These are phyloP conservation scores for Penicillium sp. DNA, from an alignment of 2,329 filamentous ascomycete genomes.

Conservation along the genomic window DNA sequence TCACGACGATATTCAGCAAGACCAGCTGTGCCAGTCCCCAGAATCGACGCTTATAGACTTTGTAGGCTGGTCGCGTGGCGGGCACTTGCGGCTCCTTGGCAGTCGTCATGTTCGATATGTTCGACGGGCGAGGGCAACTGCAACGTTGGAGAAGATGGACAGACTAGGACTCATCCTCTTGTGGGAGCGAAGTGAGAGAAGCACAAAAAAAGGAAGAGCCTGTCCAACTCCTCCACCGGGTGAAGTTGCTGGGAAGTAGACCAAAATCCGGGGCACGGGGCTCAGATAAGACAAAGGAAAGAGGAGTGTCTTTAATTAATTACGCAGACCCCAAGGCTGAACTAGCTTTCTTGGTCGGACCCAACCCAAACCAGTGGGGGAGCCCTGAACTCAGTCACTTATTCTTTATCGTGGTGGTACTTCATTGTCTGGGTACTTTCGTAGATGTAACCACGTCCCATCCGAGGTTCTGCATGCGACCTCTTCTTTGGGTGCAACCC, in stretches of 20 bases:
- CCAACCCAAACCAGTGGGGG: too few species aligned
- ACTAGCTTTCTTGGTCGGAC: too few species aligned
- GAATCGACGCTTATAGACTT: constrained; percentile 82
- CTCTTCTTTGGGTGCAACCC: too few species aligned
- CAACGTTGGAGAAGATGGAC: background rate
- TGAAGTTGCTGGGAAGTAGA: background rate
- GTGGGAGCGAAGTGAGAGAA: background rate
- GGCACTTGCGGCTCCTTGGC: constrained; percentile 16
- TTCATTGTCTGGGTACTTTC: too few species aligned
- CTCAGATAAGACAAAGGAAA: background rate
- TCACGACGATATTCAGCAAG: constrained; percentile 87
- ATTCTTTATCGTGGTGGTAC: too few species aligned
- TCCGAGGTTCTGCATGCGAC: too few species aligned
- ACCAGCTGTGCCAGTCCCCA: constrained; percentile 83
- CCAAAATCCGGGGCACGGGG: background rate
- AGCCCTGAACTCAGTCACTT: too few species aligned
- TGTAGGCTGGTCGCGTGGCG: constrained; percentile 41
- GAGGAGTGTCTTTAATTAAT: too few species aligned
- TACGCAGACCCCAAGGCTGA: too few species aligned
- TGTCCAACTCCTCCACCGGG: background rate
- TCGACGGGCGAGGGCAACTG: constrained; percentile 4
- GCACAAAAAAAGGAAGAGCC: background rate
- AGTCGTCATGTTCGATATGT: constrained; percentile 4
- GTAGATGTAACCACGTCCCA: too few species aligned
- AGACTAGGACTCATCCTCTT: background rate